Conservation (phyloP, 176 grass and related monocot genomes). For the Lolium rigidum region DNA sequence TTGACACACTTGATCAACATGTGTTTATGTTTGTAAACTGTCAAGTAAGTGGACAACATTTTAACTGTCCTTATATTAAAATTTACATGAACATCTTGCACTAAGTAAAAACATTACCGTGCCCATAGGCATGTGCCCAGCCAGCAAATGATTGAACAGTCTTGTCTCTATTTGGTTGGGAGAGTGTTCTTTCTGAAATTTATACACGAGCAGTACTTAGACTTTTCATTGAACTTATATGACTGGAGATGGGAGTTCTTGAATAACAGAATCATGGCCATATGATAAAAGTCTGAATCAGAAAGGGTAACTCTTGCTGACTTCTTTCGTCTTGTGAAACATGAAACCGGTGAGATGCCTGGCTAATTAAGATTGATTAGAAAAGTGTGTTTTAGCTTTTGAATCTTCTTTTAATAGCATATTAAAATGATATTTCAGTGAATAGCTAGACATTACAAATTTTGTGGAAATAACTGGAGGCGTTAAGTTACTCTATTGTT, state of each 20-base stretch:
- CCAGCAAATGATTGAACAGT: neutral
- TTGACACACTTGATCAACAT: neutral
- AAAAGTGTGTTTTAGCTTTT: slow-evolving; percentile 4
- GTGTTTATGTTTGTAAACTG: neutral
- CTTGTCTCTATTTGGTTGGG: neutral
- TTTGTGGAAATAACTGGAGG: neutral
- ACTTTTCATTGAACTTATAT: slow-evolving; percentile 20
- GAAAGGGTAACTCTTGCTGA: neutral
- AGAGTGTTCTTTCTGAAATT: neutral
- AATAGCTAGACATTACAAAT: neutral
- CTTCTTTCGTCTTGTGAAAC: neutral
- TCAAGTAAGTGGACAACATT: slow-evolving; percentile 18
- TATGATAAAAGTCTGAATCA: neutral
- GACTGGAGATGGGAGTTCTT: slow-evolving; percentile 1
- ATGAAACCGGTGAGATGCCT: neutral
- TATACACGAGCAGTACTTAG: neutral
- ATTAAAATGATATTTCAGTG: neutral
- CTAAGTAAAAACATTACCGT: neutral
- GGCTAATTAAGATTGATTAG: neutral
- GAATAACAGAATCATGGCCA: neutral
- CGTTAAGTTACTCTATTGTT: neutral
- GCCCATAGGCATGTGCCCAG: neutral
- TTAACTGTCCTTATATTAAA: neutral
- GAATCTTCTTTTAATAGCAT: neutral
- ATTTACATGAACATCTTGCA: neutral